Base-by-base conservation (phyloP, 805 yeast genomes). In the Lipomyces yamanashiensis region DNA sequence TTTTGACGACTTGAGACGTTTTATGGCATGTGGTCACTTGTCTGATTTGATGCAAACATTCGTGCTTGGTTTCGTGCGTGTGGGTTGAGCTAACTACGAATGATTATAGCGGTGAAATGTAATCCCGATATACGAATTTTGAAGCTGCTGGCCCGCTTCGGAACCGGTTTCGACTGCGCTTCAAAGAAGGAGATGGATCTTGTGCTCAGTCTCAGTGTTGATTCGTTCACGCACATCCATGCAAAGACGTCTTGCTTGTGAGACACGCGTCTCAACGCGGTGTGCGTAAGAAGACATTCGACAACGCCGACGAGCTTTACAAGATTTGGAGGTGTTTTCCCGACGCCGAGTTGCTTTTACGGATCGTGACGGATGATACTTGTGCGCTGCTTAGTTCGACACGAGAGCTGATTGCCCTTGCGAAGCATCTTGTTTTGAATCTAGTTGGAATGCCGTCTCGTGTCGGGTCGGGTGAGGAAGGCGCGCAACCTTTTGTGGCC, bases 361-460 rank as follows among this genome's bases (percentile, higher is more conserved):
- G 99, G 71, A 86, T 93, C 72, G 83, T 87, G 63, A 93, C 98
- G 19, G 96, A 93, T 77, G 99, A 93, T 75, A 85, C 89, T 23
- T 81, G 85, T 40, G 95, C 98, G 3, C 87, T 87, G 69, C 71
- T 89, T 67, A 74, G 76, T 1, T 79, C 81, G 23, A 86, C 89
- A 2, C 72, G 79, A 43, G 71, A 77, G 21, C 79, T 93, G 72
- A 80, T 93, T 66, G 79, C 82, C 7, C 75, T 82, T 63, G 93
- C 96, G 54, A 78, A 81, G 61, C 80, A 81, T 58, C 77, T 91
- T 58, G 85, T 80, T 0, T 80, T 93, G 70, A 79, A 84, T 63
- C 83, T 93, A 41, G 84, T 78, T n/a, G 99, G 99, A 57, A 92
- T 92, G 40, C 92, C 97, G 5, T 93, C 93, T 82, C 99, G 93